A percentile compares a stretch with the other conserved stretches of the same genome.
phyloP scores from a whole-genome alignment of 768 basidiomycete species.

The Cystobasidium onofrii region DNA sequence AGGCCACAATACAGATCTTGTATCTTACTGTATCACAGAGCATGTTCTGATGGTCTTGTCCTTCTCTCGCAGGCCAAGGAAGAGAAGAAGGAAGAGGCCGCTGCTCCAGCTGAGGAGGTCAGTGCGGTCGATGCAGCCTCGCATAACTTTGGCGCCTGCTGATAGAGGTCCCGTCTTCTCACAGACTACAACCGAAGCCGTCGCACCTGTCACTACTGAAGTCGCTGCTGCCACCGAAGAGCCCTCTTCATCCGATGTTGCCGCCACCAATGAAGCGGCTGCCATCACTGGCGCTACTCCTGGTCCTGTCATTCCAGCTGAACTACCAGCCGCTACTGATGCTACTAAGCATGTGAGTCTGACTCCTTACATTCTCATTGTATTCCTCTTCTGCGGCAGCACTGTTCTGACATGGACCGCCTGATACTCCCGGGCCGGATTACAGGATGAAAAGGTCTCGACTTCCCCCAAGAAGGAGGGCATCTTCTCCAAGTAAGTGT shows the following conservation, averaged over 20 bases:
- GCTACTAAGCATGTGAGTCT: neutral
- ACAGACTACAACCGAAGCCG: neutral
- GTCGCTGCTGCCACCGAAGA: neutral
- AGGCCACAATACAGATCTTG: neutral
- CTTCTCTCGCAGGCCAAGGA: conserved; percentile 2
- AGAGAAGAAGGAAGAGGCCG: conserved; percentile 19
- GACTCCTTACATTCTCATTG: neutral
- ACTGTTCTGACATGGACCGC: no score
- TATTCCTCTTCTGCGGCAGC: neutral
- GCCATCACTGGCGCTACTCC: neutral
- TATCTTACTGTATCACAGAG: no score
- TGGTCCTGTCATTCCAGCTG: neutral
- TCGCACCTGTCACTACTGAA: conserved; percentile 3
- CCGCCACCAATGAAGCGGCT: neutral
- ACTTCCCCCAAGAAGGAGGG: conserved; percentile 29
- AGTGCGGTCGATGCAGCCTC: conserved; percentile 6
- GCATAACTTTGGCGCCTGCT: no score
- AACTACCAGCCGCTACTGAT: conserved; percentile 3
- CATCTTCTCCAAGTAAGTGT: conserved; percentile 23
- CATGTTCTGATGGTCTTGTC: neutral
- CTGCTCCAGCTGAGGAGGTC: conserved; percentile 26
- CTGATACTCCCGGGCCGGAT: no score
- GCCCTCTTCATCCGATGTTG: neutral
- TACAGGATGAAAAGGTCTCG: conserved; percentile 8
- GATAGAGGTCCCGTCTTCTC: neutral